These are phyloP conservation scores for Globisporangium parvum DNA, from an alignment of 352 stramenopile species.

Conservation along the genomic window DNA sequence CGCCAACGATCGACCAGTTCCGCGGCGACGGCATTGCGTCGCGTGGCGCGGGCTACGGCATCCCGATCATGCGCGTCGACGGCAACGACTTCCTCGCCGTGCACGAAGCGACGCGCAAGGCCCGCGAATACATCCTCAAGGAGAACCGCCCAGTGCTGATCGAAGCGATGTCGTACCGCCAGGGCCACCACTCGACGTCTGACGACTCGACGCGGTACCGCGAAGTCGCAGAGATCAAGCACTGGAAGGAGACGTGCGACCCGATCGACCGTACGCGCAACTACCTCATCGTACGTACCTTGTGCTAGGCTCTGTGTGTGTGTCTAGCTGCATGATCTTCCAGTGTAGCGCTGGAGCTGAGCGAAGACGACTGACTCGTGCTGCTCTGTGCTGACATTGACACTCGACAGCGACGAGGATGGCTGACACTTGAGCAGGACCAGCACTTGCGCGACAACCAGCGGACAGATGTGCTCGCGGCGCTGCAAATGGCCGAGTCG, in stretches of 20 bases:
- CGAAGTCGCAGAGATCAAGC: slow-evolving; percentile 89
- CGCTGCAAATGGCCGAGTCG: slow-evolving; percentile 86
- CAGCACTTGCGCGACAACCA: slow-evolving; percentile 81
- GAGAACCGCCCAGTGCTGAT: slow-evolving; percentile 92
- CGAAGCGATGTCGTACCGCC: slow-evolving; percentile 98
- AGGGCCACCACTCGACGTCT: slow-evolving; percentile 97
- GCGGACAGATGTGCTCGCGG: slow-evolving; percentile 76
- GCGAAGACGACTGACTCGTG: neutral
- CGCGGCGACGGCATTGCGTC: slow-evolving; percentile 95
- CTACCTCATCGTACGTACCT: slow-evolving; percentile 78
- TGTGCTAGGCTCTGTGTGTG: neutral
- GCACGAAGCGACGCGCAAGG: slow-evolving; percentile 87
- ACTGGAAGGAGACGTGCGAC: slow-evolving; percentile 85
- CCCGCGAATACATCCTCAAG: slow-evolving; percentile 87
- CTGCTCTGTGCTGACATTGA: neutral
- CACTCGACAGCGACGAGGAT: slow-evolving; percentile 55
- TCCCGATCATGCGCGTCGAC: slow-evolving; percentile 96
- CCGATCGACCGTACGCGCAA: slow-evolving; percentile 89
- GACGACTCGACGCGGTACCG: slow-evolving; percentile 98
- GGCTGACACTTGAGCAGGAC: slow-evolving; percentile 87
- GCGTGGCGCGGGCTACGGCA: slow-evolving; percentile 93
- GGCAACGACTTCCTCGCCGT: slow-evolving; percentile 98
- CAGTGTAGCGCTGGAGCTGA: neutral
- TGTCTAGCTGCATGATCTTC: too few relatives aligned
- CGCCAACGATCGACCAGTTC: slow-evolving; percentile 94